Base-by-base conservation (phyloP, 495 filamentous ascomycete genomes). In the Tuber magnatum region DNA sequence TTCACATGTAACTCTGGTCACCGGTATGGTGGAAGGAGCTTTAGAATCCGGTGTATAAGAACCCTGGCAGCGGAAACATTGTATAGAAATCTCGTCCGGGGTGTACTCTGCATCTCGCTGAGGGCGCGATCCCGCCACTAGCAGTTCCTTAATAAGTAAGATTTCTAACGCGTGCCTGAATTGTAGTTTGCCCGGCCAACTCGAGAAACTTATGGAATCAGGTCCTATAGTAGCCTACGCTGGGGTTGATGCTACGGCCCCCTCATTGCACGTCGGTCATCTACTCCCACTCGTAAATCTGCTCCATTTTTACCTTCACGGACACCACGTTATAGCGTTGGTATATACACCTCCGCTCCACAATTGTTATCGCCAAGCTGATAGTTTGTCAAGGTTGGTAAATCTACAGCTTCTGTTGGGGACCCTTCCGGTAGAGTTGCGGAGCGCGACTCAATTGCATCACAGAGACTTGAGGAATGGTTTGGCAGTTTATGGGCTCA, bases 281-380 rank as follows among this genome's bases (percentile, higher is more conserved):
- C 89, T 99, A 74, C 84, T 98, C 16, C 94, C 95, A 14, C 87
- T 98, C 65, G 98, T 99, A 95, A 90, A 93, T 1, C 84, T 97
- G 41, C 94, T 93, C 75, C 97, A 95, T 92, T 91, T 93, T 86
- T 96, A 94, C 82, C 85, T 97, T 56, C 88, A 94, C 84, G 94
- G 95, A 22, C 90, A 92, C 78, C 86, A 88, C 43, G 86, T 92
- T 22, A 87, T 92, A 38, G 91, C 90, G 71, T 83, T 99, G 76
- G 86, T 92, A 74, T 82, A 86, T 85, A 32, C 20, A 43, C 35
- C 68, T 9, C 41, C 22, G 24, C n/a, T 32, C 3, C 0, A 14
- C 22, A 16, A 28, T 32, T 14, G 51, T 28, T 32, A 32, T n/a
- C 3, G 14, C 28, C 12, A 61, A 28, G 51, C 51, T 61, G n/a